Conservation (phyloP, 2,329 filamentous ascomycete genomes). For the Xylaria sp. region DNA sequence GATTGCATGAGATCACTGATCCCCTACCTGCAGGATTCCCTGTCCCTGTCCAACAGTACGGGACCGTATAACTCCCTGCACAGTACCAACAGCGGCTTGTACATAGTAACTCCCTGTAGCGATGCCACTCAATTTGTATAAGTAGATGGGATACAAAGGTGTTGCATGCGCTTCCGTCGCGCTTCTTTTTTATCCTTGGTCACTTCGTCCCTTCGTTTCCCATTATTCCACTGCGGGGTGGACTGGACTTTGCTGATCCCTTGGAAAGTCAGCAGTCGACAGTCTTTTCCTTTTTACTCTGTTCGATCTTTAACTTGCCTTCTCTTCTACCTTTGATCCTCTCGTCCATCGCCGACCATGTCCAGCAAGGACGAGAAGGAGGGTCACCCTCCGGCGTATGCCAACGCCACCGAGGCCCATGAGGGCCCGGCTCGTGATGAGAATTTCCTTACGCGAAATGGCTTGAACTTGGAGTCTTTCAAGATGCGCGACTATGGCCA, state of each 20-base stretch:
- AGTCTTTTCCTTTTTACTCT: too few species aligned
- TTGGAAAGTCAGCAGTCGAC: conserved; percentile 10
- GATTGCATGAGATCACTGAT: conserved; percentile 13
- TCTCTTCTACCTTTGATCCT: background rate
- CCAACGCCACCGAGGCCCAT: conserved; percentile 6
- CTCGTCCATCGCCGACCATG: conserved; percentile 25
- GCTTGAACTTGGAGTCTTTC: conserved; percentile 50
- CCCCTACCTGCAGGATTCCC: conserved; percentile 12
- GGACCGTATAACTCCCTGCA: conserved; percentile 1
- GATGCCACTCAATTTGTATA: conserved; percentile 11
- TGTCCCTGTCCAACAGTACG: background rate
- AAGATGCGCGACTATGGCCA: conserved; percentile 46
- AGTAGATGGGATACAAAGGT: conserved; percentile 21
- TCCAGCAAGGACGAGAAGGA: conserved; percentile 41
- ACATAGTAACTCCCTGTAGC: background rate
- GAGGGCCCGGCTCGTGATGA: conserved; percentile 36
- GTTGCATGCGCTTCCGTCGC: conserved; percentile 23
- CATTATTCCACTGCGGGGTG: conserved; percentile 1
- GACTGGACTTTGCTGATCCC: conserved; percentile 2
- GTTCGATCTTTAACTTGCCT: background rate
- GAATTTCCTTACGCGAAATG: conserved; percentile 47
- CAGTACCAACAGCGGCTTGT: conserved; percentile 9
- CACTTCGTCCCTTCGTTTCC: conserved; percentile 12
- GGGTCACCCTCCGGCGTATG: conserved; percentile 35
- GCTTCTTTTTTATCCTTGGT: background rate